Base-by-base conservation (phyloP, 495 filamentous ascomycete genomes). In the Penicillium cataractarum region DNA sequence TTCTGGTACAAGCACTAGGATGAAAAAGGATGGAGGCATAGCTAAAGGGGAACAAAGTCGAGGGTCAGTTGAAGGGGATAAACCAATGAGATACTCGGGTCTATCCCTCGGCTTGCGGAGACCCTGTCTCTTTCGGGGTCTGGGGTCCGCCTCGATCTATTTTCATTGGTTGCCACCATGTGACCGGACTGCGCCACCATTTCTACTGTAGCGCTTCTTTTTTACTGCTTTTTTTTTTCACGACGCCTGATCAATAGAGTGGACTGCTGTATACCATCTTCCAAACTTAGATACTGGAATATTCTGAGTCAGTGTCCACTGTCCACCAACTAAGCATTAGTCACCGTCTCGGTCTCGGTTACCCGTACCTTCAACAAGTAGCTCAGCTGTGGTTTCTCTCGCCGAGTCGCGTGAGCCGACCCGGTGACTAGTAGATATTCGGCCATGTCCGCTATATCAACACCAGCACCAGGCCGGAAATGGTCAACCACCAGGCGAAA, bases 21-120 rank as follows among this genome's bases (percentile, higher is more conserved):
- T 21, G 9, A 13, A 24, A 46, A 3, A 6, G 19, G 42, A 8
- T 9, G 17, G 42, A 24, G 49, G 15, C 4, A 31, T 13, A 52
- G 49, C n/a, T 52, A 52, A 19, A 29, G 19, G 13, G 21, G 44
- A 49, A 49, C 44, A 49, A 49, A 49, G 44, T 49, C 44, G 4
- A 49, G 44, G 17, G 21, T 3, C 15, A 49, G 7, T 19, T 2
- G n/a, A n/a, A 48, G 10, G n/a, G 42, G n/a, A n/a, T 10, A 12
- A 37, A 48, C 67, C 67, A 67, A 59, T 59, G 61, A 70, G 61
- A 59, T 50, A 31, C 61, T 65, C 65, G 67, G 61, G 61, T 55
- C 40, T 51, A 46, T 55, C 55, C 49, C 54, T 65, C 63, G 63
- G 63, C 48, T 53, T 58, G 21, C 67, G 61, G 67, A 58, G 55